Base-by-base conservation (phyloP, 306 rosid species). In the Quercus cerris region DNA sequence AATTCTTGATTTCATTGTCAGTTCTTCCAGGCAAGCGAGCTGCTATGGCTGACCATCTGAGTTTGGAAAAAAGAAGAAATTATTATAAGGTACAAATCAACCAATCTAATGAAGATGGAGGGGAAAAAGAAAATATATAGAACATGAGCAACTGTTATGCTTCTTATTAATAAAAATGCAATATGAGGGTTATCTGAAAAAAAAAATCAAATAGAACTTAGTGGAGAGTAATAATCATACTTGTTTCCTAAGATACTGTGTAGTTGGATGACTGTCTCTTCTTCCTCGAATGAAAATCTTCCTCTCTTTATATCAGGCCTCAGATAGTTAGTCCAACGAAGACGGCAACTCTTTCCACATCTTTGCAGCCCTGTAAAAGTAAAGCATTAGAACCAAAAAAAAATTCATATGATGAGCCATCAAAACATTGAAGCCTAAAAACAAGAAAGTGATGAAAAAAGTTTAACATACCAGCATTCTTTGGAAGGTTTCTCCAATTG, bases 291-390 rank as follows among this genome's bases (percentile, higher is more conserved):
- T 17, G 98, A 91, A 78, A 95, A 93, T 77, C 96, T 91, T 55
- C 99, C 99, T 85, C 98, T 89, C 82, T 93, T 95, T 66, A 95
- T 93, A 78, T 93, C 99, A 18, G 99, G 99, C 31, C 99, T 89
- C 68, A 95, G 72, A 78, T 95, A 95, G 80, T 95, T 95, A 0
- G 97, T 89, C 99, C 99, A 95, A 59, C 99, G 86, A 69, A 95
- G 98, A 5, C 99, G 91, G 79, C 99, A 95, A 82, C 99, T 95
- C 87, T 95, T 95, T 19, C 99, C 99, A 72, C 99, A 95, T 85
- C 99, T 85, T 79, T 89, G 83, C 14, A 95, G 86, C 62, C 91
- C 99, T 94, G 49, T 64, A 46, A 31, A 41, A 18, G 73, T 41
- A 17, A 71, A 46, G 9, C 44, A 20, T 15, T 33, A 31, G 23